Evolutionary conservation across 768 basidiomycete genomes (phyloP).

Genomic region (Neoboletus subvelutipes): DNA sequence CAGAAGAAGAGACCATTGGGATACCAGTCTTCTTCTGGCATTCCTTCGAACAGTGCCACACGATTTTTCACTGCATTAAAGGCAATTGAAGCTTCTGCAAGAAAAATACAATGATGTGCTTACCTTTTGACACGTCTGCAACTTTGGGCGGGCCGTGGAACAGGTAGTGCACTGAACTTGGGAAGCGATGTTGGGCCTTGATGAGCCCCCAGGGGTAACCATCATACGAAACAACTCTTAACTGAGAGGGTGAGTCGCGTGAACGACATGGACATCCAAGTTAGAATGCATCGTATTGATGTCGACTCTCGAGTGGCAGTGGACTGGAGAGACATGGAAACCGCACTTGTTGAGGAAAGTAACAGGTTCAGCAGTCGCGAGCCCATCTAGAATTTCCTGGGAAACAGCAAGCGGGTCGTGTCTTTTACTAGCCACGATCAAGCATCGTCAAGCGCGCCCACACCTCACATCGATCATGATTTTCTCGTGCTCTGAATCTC

Average conservation of each 20-base stretch:
- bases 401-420: no score
- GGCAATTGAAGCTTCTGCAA: not conserved
- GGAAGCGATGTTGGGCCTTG: not conserved
- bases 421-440: no score
- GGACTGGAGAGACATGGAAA: no score
- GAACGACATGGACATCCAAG: not conserved
- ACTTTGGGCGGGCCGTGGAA: not conserved
- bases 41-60: not conserved
- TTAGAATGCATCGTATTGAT: not conserved
- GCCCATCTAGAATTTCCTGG: no score
- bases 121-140: not conserved
- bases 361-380: no score
- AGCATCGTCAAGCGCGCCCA: no score
- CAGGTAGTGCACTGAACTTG: not conserved
- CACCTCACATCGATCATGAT: no score
- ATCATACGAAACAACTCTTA: not conserved
- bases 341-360: no score
- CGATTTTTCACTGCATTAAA: not conserved
- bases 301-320: no score
- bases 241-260: not conserved
- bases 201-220: not conserved
- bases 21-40: not conserved
- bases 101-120: not conserved
- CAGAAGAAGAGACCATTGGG: not conserved
- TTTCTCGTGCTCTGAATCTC: no score